phyloP scores from a whole-genome alignment of 2,329 filamentous ascomycete species.

The Raffaelea ambrosiae region DNA sequence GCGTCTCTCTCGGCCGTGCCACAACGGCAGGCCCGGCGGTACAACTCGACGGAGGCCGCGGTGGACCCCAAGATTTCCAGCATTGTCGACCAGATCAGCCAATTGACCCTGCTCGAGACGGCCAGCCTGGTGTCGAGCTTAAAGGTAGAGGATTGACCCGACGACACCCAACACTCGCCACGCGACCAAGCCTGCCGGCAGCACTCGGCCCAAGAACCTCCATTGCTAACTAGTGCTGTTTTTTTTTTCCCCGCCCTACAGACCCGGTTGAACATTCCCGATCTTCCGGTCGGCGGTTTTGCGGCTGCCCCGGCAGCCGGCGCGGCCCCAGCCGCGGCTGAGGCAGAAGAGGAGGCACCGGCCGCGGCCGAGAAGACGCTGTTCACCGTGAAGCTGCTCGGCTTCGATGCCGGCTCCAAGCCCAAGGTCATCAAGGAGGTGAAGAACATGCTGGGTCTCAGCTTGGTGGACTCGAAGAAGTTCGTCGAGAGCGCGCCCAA shows the following conservation, averaged over 20 bases:
- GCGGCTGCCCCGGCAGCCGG: conserved; percentile 52
- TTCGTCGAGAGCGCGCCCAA: conserved; percentile 98
- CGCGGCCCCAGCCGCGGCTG: conserved; percentile 57
- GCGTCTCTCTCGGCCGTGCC: conserved; percentile 24
- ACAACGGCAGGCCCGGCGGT: conserved; percentile 58
- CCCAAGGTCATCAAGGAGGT: conserved; percentile 99
- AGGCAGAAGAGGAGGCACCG: conserved; percentile 81
- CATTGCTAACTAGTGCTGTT: conserved; percentile 3
- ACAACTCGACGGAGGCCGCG: conserved; percentile 77
- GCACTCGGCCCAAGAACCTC: too few species aligned
- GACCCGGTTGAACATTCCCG: conserved; percentile 94
- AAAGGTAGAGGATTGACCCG: too few species aligned
- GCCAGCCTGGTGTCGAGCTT: conserved; percentile 89
- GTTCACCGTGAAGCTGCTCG: conserved; percentile 90
- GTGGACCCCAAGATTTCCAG: conserved; percentile 83
- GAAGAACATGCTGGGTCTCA: conserved; percentile 90
- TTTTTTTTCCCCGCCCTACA: conserved; percentile 25
- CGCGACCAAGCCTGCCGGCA: too few species aligned
- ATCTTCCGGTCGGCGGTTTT: conserved; percentile 91
- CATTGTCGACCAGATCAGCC: conserved; percentile 98
- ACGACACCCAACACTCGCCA: too few species aligned
- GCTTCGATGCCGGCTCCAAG: conserved; percentile 81
- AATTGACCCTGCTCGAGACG: conserved; percentile 95
- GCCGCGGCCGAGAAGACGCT: conserved; percentile 92
- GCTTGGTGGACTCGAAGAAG: conserved; percentile 99